phyloP scores from a whole-genome alignment of 2,329 filamentous ascomycete genomes.

The Microdochium paspali region DNA sequence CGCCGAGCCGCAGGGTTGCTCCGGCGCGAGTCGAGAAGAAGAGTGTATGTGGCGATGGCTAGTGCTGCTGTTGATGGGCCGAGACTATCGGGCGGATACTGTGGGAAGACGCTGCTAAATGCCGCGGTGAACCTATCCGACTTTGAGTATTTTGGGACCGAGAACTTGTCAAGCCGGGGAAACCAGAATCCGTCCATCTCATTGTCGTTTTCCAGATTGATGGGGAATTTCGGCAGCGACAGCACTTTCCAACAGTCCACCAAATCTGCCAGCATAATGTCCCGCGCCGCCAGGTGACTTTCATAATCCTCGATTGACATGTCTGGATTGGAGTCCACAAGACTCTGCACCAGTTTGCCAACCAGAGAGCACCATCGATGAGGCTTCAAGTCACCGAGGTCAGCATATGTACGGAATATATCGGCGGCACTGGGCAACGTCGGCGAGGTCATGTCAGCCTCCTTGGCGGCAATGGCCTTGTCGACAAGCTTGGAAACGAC shows the following conservation, averaged over 20 bases:
- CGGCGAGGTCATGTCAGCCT: slow-evolving; percentile 15
- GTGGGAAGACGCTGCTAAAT: slow-evolving; percentile 24
- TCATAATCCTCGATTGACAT: slow-evolving; percentile 16
- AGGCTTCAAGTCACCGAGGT: slow-evolving; percentile 22
- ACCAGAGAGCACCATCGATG: slow-evolving; percentile 22
- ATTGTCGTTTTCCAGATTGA: slow-evolving; percentile 5
- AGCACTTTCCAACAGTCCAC: slow-evolving; percentile 30
- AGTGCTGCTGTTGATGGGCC: slow-evolving; percentile 17
- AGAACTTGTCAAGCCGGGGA: slow-evolving; percentile 12
- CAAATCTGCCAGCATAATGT: slow-evolving; percentile 26
- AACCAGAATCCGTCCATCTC: slow-evolving; percentile 19
- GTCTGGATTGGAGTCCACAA: slow-evolving; percentile 16
- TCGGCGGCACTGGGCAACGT: slow-evolving; percentile 26
- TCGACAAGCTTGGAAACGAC: slow-evolving; percentile 19
- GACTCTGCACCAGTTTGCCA: slow-evolving; percentile 20
- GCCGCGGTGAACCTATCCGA: slow-evolving; percentile 15
- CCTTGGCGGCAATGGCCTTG: slow-evolving; percentile 21
- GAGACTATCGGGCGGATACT: slow-evolving; percentile 15
- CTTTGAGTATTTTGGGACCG: slow-evolving; percentile 7
- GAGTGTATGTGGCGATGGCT: slow-evolving; percentile 26
- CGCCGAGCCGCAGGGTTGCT: slow-evolving; percentile 9
- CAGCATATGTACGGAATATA: slow-evolving; percentile 24
- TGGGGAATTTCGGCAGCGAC: slow-evolving; percentile 16
- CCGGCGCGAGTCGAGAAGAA: slow-evolving; percentile 22
- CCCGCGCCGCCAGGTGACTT: slow-evolving; percentile 16